Evolutionary conservation across 345 rosid species (phyloP), one percentile per base, ranked within the genome.

Genomic region (Salix koriyanagi): DNA sequence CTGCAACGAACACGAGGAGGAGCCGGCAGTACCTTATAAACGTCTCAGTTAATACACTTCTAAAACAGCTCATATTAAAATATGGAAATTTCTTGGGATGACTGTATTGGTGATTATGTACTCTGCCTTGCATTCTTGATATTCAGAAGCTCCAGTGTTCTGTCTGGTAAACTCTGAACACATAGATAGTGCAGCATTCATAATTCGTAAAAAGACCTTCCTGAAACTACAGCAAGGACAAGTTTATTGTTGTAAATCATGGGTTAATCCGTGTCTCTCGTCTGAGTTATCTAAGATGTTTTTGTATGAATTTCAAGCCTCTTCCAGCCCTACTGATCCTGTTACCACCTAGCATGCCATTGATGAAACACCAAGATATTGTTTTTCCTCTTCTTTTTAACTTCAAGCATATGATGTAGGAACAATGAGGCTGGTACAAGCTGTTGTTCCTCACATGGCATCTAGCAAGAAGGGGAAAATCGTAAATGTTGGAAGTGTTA

Each of bases 391-490:
- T 7, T 37, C 36, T 30, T 19, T 41, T 28, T 44, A 48, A 71
- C 60, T 3, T 52, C 18, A n/a, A 25, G 11, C 16, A 15, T 5
- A 5, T 16, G 15, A 16, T 77, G 75, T 67, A 93, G 97, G 99
- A 80, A 46, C 97, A 12, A 79, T 91, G 83, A 91, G 99, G 81
- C 52, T 95, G 88, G 84, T 92, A 73, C 99, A 93, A 85, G 92
- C 94, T 67, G 97, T 90, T 65, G 92, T 88, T 26, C 96, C 96
- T 75, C 93, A 89, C 85, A 91, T 95, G 97, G 94, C 90, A 44
- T 80, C 86, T 62, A 89, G 89, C 86, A 91, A 77, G 70, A 88
- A 81, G 65, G 96, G 97, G 18, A 93, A 85, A 83, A 84, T 95
- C 44, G 92, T 91, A 26, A 95, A 95, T 21, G 72, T 95, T 54